Evolutionary conservation across 495 filamentous ascomycete species (phyloP), one percentile per base, ranked within the genome.

Genomic region (Hypomontagnella monticulosa): DNA sequence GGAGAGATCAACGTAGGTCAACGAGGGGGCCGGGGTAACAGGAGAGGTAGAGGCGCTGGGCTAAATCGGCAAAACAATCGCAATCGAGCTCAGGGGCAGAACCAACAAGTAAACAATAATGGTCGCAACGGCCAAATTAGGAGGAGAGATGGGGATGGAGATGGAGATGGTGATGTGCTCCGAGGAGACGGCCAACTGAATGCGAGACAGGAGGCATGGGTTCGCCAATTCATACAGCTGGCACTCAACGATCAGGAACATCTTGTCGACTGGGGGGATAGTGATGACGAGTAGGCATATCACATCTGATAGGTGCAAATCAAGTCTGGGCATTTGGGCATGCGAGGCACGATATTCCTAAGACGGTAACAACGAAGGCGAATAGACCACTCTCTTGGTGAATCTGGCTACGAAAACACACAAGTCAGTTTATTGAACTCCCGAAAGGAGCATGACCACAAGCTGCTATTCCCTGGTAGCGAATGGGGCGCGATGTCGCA

Each of bases 191-290:
- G 60, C 55, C 66, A 69, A 60, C 54, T 69, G 34, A 15, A 63
- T 61, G 58, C 74, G 18, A 71, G 60, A 16, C 72, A 84, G 15
- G 76, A 75, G 51, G 80, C 75, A 9, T 86, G 83, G 83, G 62
- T 86, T 33, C 75, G 81, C 46, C 76, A 77, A 59, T 86, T 86
- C 71, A 83, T 86, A 9, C 76, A 75, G 69, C 75, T 81, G 50
- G 83, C 83, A 15, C 71, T 84, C 54, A 76, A 81, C 34, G 83
- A 86, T 57, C 71, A 83, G 65, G 83, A 86, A 71, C 77, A 84
- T 68, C 62, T 75, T 37, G 36, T 81, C 18, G 78, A 76, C 2
- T 68, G 56, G 43, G 79, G 56, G 43, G 79, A 78, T 46, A 70
- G 70, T 53, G 75, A 78, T 30, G 74, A 77, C 46, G 77, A 78